Evolutionary conservation across 1,284 basidiomycete genomes (phyloP), one percentile per base, ranked within the genome.

Genomic region (Ceratobasidium sp.): DNA sequence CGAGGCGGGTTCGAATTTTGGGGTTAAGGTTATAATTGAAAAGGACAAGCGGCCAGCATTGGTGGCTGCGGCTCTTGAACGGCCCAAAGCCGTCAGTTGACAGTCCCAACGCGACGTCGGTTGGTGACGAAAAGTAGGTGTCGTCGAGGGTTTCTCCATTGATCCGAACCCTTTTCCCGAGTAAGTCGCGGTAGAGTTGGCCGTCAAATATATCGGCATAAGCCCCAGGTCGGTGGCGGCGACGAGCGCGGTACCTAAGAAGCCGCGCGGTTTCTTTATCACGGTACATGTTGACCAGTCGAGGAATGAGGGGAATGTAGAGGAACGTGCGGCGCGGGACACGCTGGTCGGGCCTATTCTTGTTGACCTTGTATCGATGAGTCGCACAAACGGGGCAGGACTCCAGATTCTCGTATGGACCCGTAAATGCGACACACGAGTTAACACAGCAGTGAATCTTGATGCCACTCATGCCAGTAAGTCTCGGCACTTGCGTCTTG

Each of bases 71-170:
- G 17, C 47, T 42, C 53, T 72, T 70, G 64, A 70, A 70, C 10
- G 65, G 49, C 27, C 62, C 50, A 43, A 72, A 68, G 20, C 72
- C 70, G 47, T 72, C 72, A 75, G 74, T 67, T 3, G 77, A 77
- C 0, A 78, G 69, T 0, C 77, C 77, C 0, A 80, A 68, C 1
- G 77, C 78, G 17, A 79, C 71, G 53, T 80, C 78, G 1, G 72
- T 73, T 1, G 35, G 53, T 42, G 77, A 73, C 0, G 70, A 72
- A 65, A 81, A 81, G 69, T 73, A 79, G 0, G 20, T 52, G 52
- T 78, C 60, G 7, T 35, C n/a, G 29, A 67, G 47, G 2, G 50
- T 54, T 20, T 69, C 35, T 3, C 52, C 54, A 25, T 49, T 15
- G 47, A 71, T 31, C 1, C 1, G 22, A 20, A 70, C 62, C 7